These are phyloP conservation scores for Starmerella davenportii DNA, from an alignment of 805 yeast species.

Conservation along the genomic window DNA sequence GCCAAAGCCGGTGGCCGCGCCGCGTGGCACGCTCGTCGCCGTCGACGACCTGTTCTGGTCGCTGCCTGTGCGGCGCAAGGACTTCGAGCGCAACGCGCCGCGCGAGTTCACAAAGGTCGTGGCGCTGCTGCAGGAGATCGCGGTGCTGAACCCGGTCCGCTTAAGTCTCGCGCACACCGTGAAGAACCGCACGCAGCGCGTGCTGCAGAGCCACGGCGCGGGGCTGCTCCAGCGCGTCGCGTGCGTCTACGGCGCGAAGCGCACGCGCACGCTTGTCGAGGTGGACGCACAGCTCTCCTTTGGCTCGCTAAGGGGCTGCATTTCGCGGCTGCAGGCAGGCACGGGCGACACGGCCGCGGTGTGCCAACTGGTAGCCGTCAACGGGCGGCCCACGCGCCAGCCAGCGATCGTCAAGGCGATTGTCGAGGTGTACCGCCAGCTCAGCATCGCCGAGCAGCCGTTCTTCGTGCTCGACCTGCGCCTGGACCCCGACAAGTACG, in stretches of 20 bases:
- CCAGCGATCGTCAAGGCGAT: conserved; percentile 38
- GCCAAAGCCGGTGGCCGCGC: conserved; percentile 31
- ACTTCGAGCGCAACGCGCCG: conserved; percentile 46
- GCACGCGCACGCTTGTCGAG: conserved; percentile 38
- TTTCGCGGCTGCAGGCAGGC: conserved; percentile 68
- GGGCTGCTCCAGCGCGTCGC: conserved; percentile 35
- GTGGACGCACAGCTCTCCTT: conserved; percentile 24
- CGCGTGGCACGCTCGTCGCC: conserved; percentile 49
- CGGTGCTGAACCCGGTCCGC: conserved; percentile 43
- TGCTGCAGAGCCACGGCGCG: conserved; percentile 30
- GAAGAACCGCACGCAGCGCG: conserved; percentile 6
- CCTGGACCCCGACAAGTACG: conserved; percentile 33
- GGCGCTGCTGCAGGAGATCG: conserved; percentile 44
- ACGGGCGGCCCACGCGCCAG: conserved; percentile 53
- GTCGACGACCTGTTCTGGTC: conserved; percentile 43
- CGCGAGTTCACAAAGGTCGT: conserved; percentile 60
- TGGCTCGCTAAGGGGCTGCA: conserved; percentile 34
- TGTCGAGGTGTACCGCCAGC: conserved; percentile 56
- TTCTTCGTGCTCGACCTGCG: conserved; percentile 43
- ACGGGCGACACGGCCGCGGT: conserved; percentile 55
- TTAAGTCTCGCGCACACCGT: conserved; percentile 40
- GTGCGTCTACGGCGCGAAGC: conserved; percentile 53
- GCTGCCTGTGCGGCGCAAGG: conserved; percentile 69
- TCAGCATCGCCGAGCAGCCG: conserved; percentile 59
- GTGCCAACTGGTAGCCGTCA: conserved; percentile 58